Conservation (phyloP, 176 grass and related monocot genomes). For the Triticum turgidum region DNA sequence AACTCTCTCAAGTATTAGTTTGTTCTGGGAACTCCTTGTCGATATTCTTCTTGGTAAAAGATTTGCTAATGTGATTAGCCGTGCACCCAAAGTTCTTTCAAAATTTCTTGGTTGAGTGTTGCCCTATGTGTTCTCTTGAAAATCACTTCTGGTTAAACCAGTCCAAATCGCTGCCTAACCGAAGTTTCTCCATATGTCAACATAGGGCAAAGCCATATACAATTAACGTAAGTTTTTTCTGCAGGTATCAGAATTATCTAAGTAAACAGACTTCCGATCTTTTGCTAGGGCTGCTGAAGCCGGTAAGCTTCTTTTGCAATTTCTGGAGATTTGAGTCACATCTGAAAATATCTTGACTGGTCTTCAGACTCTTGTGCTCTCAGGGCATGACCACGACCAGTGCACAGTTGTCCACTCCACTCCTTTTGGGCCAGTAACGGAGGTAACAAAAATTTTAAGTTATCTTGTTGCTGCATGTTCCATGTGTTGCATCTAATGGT, state of each 20-base stretch:
- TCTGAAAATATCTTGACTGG: slow-evolving; percentile 15
- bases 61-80: slow-evolving; percentile 1
- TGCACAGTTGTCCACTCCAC: slow-evolving; percentile 75
- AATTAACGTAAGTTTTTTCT: slow-evolving; percentile 29
- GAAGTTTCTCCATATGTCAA: slow-evolving; percentile 13
- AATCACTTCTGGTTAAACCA: slow-evolving; percentile 21
- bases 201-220: background rate
- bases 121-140: background rate
- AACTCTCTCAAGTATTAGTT: slow-evolving; percentile 13
- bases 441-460: slow-evolving; percentile 48
- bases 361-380: slow-evolving; percentile 81
- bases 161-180: background rate
- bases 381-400: slow-evolving; percentile 97
- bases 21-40: slow-evolving; percentile 4
- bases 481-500: slow-evolving; percentile 33
- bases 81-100: background rate
- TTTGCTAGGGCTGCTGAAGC: slow-evolving; percentile 73
- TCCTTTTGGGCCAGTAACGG: slow-evolving; percentile 54
- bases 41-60: slow-evolving; percentile 13
- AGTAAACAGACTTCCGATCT: slow-evolving; percentile 81
- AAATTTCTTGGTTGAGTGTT: background rate
- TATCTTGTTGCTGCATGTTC: background rate
- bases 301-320: slow-evolving; percentile 54
- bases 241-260: slow-evolving; percentile 94
- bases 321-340: slow-evolving; percentile 17